Base-by-base conservation (phyloP, 257 asterid genomes). In the Pogostemon cablin region DNA sequence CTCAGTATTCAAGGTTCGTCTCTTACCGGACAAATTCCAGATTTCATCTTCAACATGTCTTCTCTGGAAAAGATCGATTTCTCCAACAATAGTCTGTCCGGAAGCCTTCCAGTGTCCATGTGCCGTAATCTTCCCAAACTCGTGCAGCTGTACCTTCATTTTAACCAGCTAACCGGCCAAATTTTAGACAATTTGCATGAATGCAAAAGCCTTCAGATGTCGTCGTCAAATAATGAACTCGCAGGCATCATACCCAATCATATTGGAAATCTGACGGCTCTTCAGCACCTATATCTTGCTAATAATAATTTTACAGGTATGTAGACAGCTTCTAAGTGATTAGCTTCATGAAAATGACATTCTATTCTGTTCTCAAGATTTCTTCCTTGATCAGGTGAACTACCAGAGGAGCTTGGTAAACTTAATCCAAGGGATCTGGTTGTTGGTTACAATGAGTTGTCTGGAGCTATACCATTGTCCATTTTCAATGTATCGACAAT, bases 71-170 rank as follows among this genome's bases (percentile, higher is more conserved):
- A 0, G 2, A 11, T 77, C 1, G 72, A 77, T 48, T 48, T 78
- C 61, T 7, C 60, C 58, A 74, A 73, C 68, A 80, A 80, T 67
- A 81, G 81, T 68, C 73, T 85, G 3, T 85, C 89, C 0, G 90
- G 90, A 74, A 72, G 71, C 74, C 71, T 86, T 41, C 85, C 88
- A 0, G 6, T 25, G 43, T 12, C 9, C 50, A 32, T 42, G 46
- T 38, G 32, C 59, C 68, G 37, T 46, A 73, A 79, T 60, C 82
- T 74, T 39, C 74, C 84, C 3, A 67, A 48, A 67, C 82, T 87
- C 11, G 77, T 78, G 57, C 4, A 1, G 60, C 57, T 86, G 9
- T 7, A 10, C 61, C 82, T 88, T 46, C 6, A 8, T 0, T 44
- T 53, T 20, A 87, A 87, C 72, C 47, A 48, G 35, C 76, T 87